phyloP scores from a whole-genome alignment of 352 stramenopile species.

The Pythium sp. region DNA sequence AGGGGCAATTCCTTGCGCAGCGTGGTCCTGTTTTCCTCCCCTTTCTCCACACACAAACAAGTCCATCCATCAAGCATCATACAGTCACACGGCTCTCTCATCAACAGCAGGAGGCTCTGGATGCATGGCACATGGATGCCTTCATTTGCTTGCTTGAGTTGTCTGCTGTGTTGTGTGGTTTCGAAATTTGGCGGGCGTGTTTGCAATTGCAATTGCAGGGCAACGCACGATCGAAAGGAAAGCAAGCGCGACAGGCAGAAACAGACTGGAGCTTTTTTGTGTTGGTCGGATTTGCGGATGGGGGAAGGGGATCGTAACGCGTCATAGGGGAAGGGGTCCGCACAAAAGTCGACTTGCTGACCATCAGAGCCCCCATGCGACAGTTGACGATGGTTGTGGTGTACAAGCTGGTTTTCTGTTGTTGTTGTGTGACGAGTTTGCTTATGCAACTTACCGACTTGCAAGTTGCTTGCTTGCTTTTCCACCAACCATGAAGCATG shows the following conservation, averaged over 20 bases:
- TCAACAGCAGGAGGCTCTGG: background rate
- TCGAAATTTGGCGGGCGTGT: background rate
- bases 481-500: too few relatives aligned
- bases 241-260: background rate
- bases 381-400: too few relatives aligned
- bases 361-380: too few relatives aligned
- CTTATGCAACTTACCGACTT: too few relatives aligned
- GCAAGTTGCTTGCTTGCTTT: too few relatives aligned
- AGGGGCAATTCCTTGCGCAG: slow-evolving; percentile 1
- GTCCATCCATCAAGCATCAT: background rate
- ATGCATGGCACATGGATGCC: background rate
- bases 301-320: too few relatives aligned
- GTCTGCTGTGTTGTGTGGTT: background rate
- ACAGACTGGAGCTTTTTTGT: background rate
- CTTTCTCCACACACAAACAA: background rate
- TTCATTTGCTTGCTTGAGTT: background rate
- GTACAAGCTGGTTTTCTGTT: too few relatives aligned
- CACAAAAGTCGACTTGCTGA: too few relatives aligned
- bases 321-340: too few relatives aligned
- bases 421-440: too few relatives aligned
- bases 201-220: background rate
- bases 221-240: background rate
- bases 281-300: too few relatives aligned
- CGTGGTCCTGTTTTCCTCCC: slow-evolving; percentile 2
- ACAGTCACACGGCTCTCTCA: background rate